Evolutionary conservation across 2,329 filamentous ascomycete genomes (phyloP), one percentile per base, ranked within the genome.

Genomic region (Colletotrichum paranaense): DNA sequence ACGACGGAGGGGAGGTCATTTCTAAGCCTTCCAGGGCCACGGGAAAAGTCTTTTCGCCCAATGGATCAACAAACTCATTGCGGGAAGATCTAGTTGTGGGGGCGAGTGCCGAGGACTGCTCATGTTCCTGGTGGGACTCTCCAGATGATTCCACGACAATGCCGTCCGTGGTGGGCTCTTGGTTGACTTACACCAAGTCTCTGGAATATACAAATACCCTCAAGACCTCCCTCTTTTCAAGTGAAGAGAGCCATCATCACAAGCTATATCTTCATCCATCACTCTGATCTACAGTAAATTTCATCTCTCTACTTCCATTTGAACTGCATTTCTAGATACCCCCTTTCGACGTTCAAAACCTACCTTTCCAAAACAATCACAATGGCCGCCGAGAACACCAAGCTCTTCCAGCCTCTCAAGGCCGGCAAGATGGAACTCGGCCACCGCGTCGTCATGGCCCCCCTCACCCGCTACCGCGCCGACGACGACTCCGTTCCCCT

Each of bases 391-490:
- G 52, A 73, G 35, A 65, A 67, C 53, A 74, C 79, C 30, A 78
- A 78, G 71, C 84, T 88, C 22, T 88, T 88, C 78, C 78, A 81
- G 46, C 84, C 86, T 2, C 73, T 87, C 59, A 81, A 80, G 68
- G 75, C 87, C 2, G 86, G 86, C 74, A 80, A 80, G 19, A 65
- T 80, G 19, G 72, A 79, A 52, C 78, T 87, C 53, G 77, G 84
- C 69, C 84, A 87, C 75, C 82, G 86, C 4, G 76, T 92, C 49
- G 86, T 84, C 53, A 86, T 92, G 83, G 87, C 89, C 0, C 89
- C 90, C 2, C 80, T 92, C 68, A 91, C 89, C n/a, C 86, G 88
- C 22, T 85, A 84, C 78, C 87, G 88, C 64, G 83, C 83, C 63
- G 82, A 84, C 67, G 81, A 88, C 68, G 75, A 82, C n/a, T 78